These are phyloP conservation scores for Dichomitus squalens DNA, from an alignment of 1,284 basidiomycete species.

Conservation along the genomic window DNA sequence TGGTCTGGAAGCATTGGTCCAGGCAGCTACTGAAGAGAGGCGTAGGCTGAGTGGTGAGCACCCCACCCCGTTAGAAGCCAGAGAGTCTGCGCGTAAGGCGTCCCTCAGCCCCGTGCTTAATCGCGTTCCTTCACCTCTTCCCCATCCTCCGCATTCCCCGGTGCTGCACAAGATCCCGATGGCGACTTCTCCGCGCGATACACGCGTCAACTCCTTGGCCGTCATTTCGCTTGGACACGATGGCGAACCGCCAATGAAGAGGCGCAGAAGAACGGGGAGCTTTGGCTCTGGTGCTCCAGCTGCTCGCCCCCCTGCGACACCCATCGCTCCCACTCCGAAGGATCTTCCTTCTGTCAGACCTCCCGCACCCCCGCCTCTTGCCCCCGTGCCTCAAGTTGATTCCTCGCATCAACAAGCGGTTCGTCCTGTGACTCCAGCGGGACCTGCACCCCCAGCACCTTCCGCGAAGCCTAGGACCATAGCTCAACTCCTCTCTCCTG, in stretches of 20 bases:
- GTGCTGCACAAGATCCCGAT: conserved; percentile 16
- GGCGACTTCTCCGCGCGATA: conserved; percentile 18
- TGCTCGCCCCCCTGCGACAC: not conserved
- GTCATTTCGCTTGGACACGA: conserved; percentile 21
- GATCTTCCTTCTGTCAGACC: not conserved
- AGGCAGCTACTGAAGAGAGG: conserved; percentile 56
- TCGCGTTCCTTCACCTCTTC: conserved; percentile 17
- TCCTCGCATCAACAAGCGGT: not conserved
- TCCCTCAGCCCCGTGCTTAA: conserved; percentile 30
- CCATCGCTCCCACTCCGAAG: not conserved
- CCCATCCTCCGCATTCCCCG: conserved; percentile 17
- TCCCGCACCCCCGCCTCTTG: not conserved
- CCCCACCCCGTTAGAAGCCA: conserved; percentile 13
- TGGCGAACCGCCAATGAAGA: conserved; percentile 27
- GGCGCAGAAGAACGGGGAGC: conserved; percentile 20
- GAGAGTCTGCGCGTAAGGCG: conserved; percentile 18
- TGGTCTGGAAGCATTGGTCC: conserved; percentile 57
- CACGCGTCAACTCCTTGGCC: conserved; percentile 19
- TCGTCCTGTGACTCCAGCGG: not conserved
- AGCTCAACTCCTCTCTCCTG: conserved; percentile 10
- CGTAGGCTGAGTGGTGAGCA: conserved; percentile 42
- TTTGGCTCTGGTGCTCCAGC: conserved; percentile 3
- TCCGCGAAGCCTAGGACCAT: conserved; percentile 10
- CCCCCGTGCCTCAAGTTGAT: not conserved
- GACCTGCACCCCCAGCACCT: not conserved